These are phyloP conservation scores for Zoysia japonica DNA, from an alignment of 176 grass and related monocot genomes.

Conservation along the genomic window DNA sequence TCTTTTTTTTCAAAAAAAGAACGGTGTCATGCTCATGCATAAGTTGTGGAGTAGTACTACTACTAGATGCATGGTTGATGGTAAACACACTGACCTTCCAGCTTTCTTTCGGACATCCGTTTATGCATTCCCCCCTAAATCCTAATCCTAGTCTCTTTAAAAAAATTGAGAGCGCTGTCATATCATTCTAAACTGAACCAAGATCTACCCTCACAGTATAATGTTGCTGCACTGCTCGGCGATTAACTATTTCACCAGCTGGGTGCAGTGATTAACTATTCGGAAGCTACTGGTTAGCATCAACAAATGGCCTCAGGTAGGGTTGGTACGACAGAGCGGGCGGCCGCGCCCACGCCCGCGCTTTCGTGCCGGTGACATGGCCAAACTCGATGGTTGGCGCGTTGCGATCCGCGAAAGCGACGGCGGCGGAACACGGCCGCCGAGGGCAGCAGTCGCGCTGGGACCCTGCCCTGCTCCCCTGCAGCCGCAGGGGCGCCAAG, in stretches of 20 bases:
- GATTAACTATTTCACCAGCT: not conserved
- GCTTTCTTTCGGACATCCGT: not conserved
- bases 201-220: too few relatives aligned
- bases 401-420: slow-evolving; percentile 51
- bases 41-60: too few relatives aligned
- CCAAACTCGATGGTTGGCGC: slow-evolving; percentile 32
- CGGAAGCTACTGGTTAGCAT: not conserved
- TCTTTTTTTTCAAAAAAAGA: not conserved
- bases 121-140: not conserved
- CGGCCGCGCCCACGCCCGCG: not conserved
- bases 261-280: not conserved
- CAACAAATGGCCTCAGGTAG: slow-evolving; percentile 26
- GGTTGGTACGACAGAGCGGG: slow-evolving; percentile 24
- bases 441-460: not conserved
- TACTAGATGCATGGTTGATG: not conserved
- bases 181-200: not conserved
- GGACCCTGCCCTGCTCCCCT: not conserved
- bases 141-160: not conserved
- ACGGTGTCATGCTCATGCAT: too few relatives aligned
- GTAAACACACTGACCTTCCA: not conserved
- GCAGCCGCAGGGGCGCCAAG: slow-evolving; percentile 12
- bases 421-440: not conserved
- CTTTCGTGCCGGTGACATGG: slow-evolving; percentile 38
- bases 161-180: not conserved
- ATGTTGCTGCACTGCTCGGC: not conserved